Evolutionary conservation across 768 basidiomycete species (phyloP).

Genomic region (Leccinellum rugosiceps): DNA sequence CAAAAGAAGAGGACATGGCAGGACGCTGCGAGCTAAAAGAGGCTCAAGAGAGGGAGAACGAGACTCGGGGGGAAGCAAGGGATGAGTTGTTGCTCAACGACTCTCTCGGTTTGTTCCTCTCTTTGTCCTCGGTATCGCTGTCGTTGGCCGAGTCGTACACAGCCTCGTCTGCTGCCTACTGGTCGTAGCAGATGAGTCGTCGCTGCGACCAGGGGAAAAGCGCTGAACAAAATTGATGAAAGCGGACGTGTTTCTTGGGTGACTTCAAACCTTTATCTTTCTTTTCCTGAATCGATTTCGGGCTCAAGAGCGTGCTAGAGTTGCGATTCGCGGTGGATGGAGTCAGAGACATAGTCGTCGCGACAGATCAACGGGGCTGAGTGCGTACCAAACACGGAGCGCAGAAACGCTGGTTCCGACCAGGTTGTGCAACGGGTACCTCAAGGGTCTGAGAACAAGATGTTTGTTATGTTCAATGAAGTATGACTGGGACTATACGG

Average conservation of each 20-base stretch:
- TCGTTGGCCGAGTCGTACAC: slow-evolving; percentile 24
- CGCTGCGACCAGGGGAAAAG: slow-evolving; percentile 27
- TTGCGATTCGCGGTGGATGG: slow-evolving; percentile 15
- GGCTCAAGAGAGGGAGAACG: slow-evolving; percentile 29
- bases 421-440: neutral
- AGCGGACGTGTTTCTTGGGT: slow-evolving; percentile 28
- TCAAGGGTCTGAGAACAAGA: neutral
- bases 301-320: neutral
- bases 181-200: slow-evolving; percentile 8
- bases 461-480: neutral
- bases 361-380: slow-evolving; percentile 29
- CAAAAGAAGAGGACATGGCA: slow-evolving; percentile 8
- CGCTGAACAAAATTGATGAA: slow-evolving; percentile 31
- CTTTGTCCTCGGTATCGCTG: slow-evolving; percentile 17
- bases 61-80: slow-evolving; percentile 27
- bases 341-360: slow-evolving; percentile 28
- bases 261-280: slow-evolving; percentile 23
- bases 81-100: slow-evolving; percentile 28
- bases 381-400: slow-evolving; percentile 1
- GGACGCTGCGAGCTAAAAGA: slow-evolving; percentile 29
- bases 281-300: slow-evolving; percentile 14
- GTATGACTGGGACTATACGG: slow-evolving; percentile 3
- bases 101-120: slow-evolving; percentile 14
- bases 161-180: neutral
- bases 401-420: neutral